Conservation (phyloP, 2,329 filamentous ascomycete species). For the Torrubiella hemipterigena region DNA sequence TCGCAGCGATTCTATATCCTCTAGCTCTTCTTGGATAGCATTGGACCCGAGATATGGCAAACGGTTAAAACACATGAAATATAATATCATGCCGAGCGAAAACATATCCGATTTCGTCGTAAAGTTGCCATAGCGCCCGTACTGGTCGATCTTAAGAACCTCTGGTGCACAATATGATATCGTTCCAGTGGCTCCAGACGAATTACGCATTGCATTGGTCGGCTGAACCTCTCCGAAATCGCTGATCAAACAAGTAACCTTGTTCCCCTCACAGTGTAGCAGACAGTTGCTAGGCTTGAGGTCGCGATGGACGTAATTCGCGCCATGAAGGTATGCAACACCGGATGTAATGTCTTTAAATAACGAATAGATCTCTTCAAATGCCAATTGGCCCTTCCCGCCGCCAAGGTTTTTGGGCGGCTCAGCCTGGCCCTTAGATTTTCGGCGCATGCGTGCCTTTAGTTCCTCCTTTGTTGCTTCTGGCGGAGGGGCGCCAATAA, state of each 20-base stretch:
- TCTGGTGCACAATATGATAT: slow-evolving; percentile 97
- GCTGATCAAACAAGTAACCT: slow-evolving; percentile 75
- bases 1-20: slow-evolving; percentile 76
- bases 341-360: slow-evolving; percentile 94
- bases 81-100: slow-evolving; percentile 93
- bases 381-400: slow-evolving; percentile 37
- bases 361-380: slow-evolving; percentile 93
- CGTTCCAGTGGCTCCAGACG: slow-evolving; percentile 86
- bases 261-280: slow-evolving; percentile 62
- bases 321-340: slow-evolving; percentile 75
- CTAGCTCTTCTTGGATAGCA: slow-evolving; percentile 76
- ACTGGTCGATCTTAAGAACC: slow-evolving; percentile 59
- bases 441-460: slow-evolving; percentile 75
- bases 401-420: slow-evolving; percentile 35
- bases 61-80: slow-evolving; percentile 91
- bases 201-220: slow-evolving; percentile 69
- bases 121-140: slow-evolving; percentile 78
- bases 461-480: slow-evolving; percentile 68
- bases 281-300: slow-evolving; percentile 94
- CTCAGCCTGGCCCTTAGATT: slow-evolving; percentile 67
- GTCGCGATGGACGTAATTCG: slow-evolving; percentile 92
- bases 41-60: slow-evolving; percentile 81
- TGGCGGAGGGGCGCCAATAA: slow-evolving; percentile 55
- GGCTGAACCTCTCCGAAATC: slow-evolving; percentile 96
- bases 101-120: slow-evolving; percentile 98